Base-by-base conservation (phyloP, 257 asterid species). In the Solanum megistacrolobum region DNA sequence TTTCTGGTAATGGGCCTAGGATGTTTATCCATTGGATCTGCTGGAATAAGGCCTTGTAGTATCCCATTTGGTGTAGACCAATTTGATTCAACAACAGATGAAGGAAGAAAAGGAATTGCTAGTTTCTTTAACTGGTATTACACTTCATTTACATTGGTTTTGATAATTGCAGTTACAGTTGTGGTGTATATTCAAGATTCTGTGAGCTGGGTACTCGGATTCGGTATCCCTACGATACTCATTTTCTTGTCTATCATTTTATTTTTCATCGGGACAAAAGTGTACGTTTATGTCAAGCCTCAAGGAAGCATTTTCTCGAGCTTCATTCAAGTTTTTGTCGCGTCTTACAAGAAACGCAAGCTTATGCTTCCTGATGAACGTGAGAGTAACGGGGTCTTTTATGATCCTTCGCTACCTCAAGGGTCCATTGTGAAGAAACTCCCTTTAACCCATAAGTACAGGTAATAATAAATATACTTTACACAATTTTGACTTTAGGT, bases 71-170 rank as follows among this genome's bases (percentile, higher is more conserved):
- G 99, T 0, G 98, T 95, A 7, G 99, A 97, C 78, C 99, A 96
- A 46, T 97, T 97, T 32, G 99, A 97, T 35, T 38, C 94, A 7
- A 29, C 88, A 1, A 94, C 99, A 0, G 93, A 90, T 7, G 93
- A 93, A 76, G 99, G 99, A 9, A 87, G 99, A 12, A 92, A 89
- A 58, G 98, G 95, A 14, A 96, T 97, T 68, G 92, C 90, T 84
- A 96, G 99, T 36, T 97, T 93, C 90, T 97, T 96, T 86, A 97
- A 97, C 73, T 96, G 99, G 99, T 97, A 96, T 23, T 97, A 97
- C 92, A 91, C 95, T 34, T 86, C 98, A 0, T 97, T 96, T 55
- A 95, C 99, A 1, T 55, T 91, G 35, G 95, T 97, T 1, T 1
- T 96, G 74, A 93, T 96, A 34, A 65, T 97, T 12, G 94, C 96